These are phyloP conservation scores for Macadamia integrifolia DNA, from an alignment of 164 flowering plant species.

Conservation along the genomic window DNA sequence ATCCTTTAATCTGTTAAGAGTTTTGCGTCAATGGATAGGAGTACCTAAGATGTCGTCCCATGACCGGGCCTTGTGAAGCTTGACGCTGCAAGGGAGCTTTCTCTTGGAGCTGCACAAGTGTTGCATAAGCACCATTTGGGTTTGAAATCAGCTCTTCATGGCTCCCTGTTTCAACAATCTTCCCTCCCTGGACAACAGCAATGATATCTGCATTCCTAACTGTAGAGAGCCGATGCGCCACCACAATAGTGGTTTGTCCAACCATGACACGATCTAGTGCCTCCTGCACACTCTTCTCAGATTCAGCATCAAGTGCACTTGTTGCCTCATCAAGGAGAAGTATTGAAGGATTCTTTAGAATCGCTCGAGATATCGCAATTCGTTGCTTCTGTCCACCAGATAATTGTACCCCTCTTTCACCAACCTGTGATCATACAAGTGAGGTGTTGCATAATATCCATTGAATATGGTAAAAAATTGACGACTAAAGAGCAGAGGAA, in stretches of 20 bases:
- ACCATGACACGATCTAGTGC: conserved; percentile 97
- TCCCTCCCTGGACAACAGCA: conserved; percentile 78
- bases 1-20: too few species aligned
- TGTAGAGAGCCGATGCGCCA: conserved; percentile 96
- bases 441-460: neutral
- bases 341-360: conserved; percentile 82
- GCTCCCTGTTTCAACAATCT: conserved; percentile 83
- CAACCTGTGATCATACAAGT: conserved; percentile 48
- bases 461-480: too few species aligned
- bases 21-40: too few species aligned
- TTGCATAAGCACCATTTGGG: conserved; percentile 62
- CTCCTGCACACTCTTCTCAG: conserved; percentile 94
- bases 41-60: conserved; percentile 61
- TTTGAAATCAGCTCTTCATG: conserved; percentile 79
- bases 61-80: conserved; percentile 32
- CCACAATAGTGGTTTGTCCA: conserved; percentile 84
- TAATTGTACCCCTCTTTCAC: conserved; percentile 89
- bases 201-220: conserved; percentile 83
- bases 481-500: neutral
- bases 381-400: conserved; percentile 98
- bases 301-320: conserved; percentile 93
- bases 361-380: conserved; percentile 90
- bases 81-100: conserved; percentile 40
- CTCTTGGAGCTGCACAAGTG: conserved; percentile 77
- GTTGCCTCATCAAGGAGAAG: conserved; percentile 94